Conservation (phyloP, 2,329 filamentous ascomycete species). For the Emergomyces orientalis region DNA sequence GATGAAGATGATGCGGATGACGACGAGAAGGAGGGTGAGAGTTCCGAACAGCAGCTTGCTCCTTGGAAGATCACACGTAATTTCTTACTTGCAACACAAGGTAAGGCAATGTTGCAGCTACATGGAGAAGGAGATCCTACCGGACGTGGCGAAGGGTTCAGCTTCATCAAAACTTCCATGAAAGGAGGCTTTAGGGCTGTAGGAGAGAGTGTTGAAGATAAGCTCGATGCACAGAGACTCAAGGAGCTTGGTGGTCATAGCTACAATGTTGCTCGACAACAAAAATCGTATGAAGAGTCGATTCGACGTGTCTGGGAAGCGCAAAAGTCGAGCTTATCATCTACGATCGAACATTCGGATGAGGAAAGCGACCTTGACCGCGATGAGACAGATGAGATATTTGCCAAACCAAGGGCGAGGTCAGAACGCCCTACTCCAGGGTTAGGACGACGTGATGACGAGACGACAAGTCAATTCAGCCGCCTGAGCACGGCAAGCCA, state of each 20-base stretch:
- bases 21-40: conserved; percentile 60
- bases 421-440: conserved; percentile 52
- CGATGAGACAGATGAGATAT: conserved; percentile 42
- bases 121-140: conserved; percentile 94
- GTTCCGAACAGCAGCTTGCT: conserved; percentile 77
- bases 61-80: conserved; percentile 97
- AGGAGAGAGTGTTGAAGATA: conserved; percentile 78
- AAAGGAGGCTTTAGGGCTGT: conserved; percentile 92
- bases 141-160: conserved; percentile 86
- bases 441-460: conserved; percentile 53
- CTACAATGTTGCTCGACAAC: conserved; percentile 94
- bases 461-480: conserved; percentile 71
- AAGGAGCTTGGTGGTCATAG: conserved; percentile 74
- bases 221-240: conserved; percentile 66
- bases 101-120: conserved; percentile 92
- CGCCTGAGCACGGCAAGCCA: conserved; percentile 61
- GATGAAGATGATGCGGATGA: conserved; percentile 57
- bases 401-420: conserved; percentile 50
- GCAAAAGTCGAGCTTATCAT: conserved; percentile 69
- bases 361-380: conserved; percentile 55
- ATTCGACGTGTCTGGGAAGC: conserved; percentile 89
- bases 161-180: conserved; percentile 97
- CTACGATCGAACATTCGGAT: conserved; percentile 65
- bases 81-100: conserved; percentile 84
- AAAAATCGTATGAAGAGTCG: conserved; percentile 81